Percentiles rank a stretch among this genome's conserved stretches.
Conservation (phyloP, 495 filamentous ascomycete species). For the Penicillium chermesinum region DNA sequence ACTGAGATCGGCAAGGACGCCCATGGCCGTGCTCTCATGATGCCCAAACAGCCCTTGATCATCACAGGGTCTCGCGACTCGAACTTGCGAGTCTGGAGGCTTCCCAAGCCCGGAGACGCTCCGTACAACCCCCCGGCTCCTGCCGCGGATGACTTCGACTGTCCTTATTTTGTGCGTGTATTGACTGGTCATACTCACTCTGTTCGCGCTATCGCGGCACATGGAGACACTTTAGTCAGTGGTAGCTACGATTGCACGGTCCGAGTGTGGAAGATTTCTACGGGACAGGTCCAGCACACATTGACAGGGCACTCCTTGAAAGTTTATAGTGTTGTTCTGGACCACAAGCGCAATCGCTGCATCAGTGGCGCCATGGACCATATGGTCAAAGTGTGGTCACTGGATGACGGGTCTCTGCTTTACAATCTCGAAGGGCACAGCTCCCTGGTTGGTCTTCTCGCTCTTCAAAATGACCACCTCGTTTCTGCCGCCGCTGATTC, state of each 20-base stretch:
- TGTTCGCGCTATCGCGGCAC: slow-evolving; percentile 94
- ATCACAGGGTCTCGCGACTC: slow-evolving; percentile 97
- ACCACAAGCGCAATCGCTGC: slow-evolving; percentile 86
- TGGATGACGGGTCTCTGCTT: slow-evolving; percentile 79
- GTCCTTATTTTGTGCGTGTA: slow-evolving; percentile 88
- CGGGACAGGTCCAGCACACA: slow-evolving; percentile 83
- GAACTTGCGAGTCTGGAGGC: slow-evolving; percentile 89
- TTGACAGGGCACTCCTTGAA: slow-evolving; percentile 86
- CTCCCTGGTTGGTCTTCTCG: slow-evolving; percentile 88
- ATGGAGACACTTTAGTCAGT: slow-evolving; percentile 95
- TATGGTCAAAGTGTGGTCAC: slow-evolving; percentile 94
- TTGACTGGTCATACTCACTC: slow-evolving; percentile 87
- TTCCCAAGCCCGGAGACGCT: slow-evolving; percentile 73
- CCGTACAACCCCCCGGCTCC: slow-evolving; percentile 71
- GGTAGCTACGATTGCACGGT: slow-evolving; percentile 97
- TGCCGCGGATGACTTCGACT: slow-evolving; percentile 73
- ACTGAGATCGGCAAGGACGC: slow-evolving; percentile 64
- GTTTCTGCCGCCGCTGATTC: slow-evolving; percentile 95
- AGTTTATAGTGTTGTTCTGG: slow-evolving; percentile 95
- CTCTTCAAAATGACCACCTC: slow-evolving; percentile 78
- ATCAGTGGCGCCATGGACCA: slow-evolving; percentile 99
- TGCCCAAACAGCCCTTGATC: slow-evolving; percentile 89
- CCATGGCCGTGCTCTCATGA: slow-evolving; percentile 74
- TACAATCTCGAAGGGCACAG: slow-evolving; percentile 92
- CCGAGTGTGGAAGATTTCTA: slow-evolving; percentile 95